Conservation (phyloP, 2,329 filamentous ascomycete genomes). For the Polytolypa hystricis region DNA sequence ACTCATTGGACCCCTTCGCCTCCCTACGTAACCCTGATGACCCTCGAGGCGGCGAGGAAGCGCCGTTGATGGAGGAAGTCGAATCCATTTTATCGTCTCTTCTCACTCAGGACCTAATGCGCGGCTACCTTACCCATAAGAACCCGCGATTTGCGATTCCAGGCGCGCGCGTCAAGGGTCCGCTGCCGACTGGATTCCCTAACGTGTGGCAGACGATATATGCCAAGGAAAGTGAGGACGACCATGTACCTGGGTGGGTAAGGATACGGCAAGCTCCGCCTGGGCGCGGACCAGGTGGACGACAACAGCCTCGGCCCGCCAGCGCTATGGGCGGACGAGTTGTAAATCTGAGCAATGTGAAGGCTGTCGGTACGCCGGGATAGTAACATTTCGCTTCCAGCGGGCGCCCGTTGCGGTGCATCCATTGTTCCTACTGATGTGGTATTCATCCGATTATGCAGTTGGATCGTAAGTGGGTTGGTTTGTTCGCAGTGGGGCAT, state of each 20-base stretch:
- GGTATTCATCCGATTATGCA: too few relatives aligned
- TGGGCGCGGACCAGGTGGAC: conserved; percentile 16
- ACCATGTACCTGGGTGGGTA: conserved; percentile 67
- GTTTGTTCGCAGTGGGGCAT: too few relatives aligned
- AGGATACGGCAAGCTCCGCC: conserved; percentile 25
- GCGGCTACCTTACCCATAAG: conserved; percentile 72
- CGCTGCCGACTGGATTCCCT: conserved; percentile 51
- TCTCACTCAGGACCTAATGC: conserved; percentile 67
- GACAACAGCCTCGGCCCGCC: conserved; percentile 20
- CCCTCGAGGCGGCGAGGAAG: background rate
- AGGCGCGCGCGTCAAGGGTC: conserved; percentile 44
- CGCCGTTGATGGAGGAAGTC: conserved; percentile 45
- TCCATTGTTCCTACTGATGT: too few relatives aligned
- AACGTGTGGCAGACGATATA: conserved; percentile 58
- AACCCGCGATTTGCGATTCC: conserved; percentile 70
- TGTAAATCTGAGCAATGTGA: conserved; percentile 46
- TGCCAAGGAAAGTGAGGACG: conserved; percentile 48
- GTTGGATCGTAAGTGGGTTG: too few relatives aligned
- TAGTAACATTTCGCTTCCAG: background rate
- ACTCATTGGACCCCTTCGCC: background rate
- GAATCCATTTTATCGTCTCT: conserved; percentile 68
- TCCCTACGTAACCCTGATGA: background rate
- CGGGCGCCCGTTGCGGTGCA: too few relatives aligned
- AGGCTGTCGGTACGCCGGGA: conserved; percentile 34
- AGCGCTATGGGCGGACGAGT: conserved; percentile 41